phyloP scores from a whole-genome alignment of 441 rosid genomes.

The Pelargonium cotyledonis region DNA sequence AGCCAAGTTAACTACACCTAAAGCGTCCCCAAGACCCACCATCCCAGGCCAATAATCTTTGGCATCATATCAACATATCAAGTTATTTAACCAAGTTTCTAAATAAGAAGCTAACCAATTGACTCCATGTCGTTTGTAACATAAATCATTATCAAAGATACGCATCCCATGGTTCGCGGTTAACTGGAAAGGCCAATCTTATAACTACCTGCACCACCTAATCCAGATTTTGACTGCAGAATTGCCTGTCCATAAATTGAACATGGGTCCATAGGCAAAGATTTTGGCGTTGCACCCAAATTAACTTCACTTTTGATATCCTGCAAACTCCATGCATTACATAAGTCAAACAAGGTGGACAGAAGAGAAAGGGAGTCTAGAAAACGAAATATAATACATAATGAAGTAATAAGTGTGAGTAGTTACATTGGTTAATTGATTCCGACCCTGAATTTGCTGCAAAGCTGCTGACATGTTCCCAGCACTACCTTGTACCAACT shows the following conservation, averaged over 20 bases:
- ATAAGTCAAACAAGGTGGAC: constrained; percentile 17
- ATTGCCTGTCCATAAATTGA: constrained; percentile 56
- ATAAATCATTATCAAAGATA: neutral
- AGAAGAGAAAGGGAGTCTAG: neutral
- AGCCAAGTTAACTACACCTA: no score
- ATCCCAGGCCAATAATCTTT: neutral
- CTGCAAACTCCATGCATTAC: constrained; percentile 34
- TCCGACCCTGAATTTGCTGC: constrained; percentile 47
- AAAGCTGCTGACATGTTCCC: constrained; percentile 47
- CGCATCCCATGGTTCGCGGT: neutral
- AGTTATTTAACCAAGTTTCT: neutral
- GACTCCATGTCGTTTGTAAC: neutral
- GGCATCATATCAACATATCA: neutral
- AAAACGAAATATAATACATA: neutral
- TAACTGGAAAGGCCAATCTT: neutral
- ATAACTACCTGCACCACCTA: constrained; percentile 41
- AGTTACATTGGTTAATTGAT: constrained; percentile 35
- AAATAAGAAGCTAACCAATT: neutral
- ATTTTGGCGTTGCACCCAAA: constrained; percentile 39
- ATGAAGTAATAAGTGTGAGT: constrained; percentile 14
- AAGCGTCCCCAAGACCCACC: neutral
- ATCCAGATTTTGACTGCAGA: constrained; percentile 52
- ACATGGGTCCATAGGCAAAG: constrained; percentile 45
- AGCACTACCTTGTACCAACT: constrained; percentile 49
- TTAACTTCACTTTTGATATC: constrained; percentile 50